Conservation (phyloP, 352 stramenopile genomes). For the Pythium pectinolyticum region DNA sequence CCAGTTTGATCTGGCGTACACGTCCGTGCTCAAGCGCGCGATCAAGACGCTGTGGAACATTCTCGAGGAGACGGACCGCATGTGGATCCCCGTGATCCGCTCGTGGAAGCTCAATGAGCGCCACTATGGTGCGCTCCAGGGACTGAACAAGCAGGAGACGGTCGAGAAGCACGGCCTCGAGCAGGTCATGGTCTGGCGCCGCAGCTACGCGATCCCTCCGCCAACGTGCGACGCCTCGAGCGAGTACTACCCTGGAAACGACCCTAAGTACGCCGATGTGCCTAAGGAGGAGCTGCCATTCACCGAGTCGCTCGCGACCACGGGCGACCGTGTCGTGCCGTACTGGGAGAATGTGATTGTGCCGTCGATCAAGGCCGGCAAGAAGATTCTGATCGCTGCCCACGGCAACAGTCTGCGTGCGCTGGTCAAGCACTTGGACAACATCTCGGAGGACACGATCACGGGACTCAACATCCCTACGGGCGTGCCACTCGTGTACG, state of each 20-base stretch:
- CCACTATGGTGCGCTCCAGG: constrained; percentile 98
- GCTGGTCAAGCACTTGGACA: constrained; percentile 98
- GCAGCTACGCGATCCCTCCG: constrained; percentile 96
- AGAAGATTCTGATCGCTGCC: constrained; percentile 96
- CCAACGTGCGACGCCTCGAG: constrained; percentile 88
- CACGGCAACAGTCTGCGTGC: constrained; percentile 98
- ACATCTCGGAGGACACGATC: constrained; percentile 97
- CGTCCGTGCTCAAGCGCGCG: constrained; percentile 95
- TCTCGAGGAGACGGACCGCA: constrained; percentile 95
- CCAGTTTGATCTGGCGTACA: constrained; percentile 94
- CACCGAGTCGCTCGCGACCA: constrained; percentile 92
- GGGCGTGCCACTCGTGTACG: constrained; percentile 95
- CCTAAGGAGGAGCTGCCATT: constrained; percentile 90
- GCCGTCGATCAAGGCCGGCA: constrained; percentile 92
- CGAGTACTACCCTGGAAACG: constrained; percentile 89
- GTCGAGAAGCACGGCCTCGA: constrained; percentile 98
- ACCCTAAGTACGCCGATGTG: constrained; percentile 92
- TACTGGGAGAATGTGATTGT: constrained; percentile 96
- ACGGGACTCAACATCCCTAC: constrained; percentile 97
- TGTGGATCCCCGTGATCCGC: constrained; percentile 96
- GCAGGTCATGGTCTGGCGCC: constrained; percentile 97
- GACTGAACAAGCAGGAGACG: constrained; percentile 98
- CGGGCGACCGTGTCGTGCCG: constrained; percentile 93
- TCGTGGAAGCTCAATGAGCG: constrained; percentile 97
- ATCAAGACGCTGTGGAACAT: constrained; percentile 98